Evolutionary conservation across 2,329 filamentous ascomycete genomes (phyloP).

Genomic region (Didymella sp.): DNA sequence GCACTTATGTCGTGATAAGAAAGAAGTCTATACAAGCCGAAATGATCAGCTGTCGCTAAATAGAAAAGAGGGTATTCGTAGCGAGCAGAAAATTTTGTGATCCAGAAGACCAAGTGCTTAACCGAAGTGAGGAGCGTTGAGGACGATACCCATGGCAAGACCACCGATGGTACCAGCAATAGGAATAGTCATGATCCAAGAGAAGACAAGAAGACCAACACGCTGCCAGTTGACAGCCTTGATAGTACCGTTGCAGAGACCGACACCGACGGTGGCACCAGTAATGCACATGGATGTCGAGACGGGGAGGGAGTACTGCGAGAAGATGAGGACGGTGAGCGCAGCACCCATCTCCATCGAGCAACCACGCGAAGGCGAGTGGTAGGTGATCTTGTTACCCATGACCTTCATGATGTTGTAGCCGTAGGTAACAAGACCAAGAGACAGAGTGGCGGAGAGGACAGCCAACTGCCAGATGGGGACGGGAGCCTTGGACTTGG

Average conservation of each 20-base stretch:
- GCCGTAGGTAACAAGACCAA: slow-evolving; percentile 74
- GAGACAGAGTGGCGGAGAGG: slow-evolving; percentile 66
- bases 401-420: slow-evolving; percentile 90
- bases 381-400: slow-evolving; percentile 81
- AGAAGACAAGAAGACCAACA: slow-evolving; percentile 70
- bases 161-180: slow-evolving; percentile 65
- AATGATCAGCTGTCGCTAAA: slow-evolving; percentile 13
- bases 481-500: slow-evolving; percentile 68
- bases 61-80: slow-evolving; percentile 21
- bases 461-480: slow-evolving; percentile 80
- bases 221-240: slow-evolving; percentile 78
- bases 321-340: slow-evolving; percentile 78
- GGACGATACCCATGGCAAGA: slow-evolving; percentile 54
- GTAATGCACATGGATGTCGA: slow-evolving; percentile 76
- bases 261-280: slow-evolving; percentile 78
- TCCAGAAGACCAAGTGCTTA: slow-evolving; percentile 15
- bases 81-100: slow-evolving; percentile 12
- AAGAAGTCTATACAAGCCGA: slow-evolving; percentile 14
- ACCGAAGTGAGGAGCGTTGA: slow-evolving; percentile 66
- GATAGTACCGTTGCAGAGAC: slow-evolving; percentile 74
- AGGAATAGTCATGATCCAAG: slow-evolving; percentile 71
- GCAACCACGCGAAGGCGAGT: slow-evolving; percentile 63
- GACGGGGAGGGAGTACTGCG: slow-evolving; percentile 76
- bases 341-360: slow-evolving; percentile 84
- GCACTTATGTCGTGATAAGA: slow-evolving; percentile 6